Evolutionary conservation across 2,329 filamentous ascomycete genomes (phyloP), one percentile per base, ranked within the genome.

Genomic region (Aspergillus uvarum): DNA sequence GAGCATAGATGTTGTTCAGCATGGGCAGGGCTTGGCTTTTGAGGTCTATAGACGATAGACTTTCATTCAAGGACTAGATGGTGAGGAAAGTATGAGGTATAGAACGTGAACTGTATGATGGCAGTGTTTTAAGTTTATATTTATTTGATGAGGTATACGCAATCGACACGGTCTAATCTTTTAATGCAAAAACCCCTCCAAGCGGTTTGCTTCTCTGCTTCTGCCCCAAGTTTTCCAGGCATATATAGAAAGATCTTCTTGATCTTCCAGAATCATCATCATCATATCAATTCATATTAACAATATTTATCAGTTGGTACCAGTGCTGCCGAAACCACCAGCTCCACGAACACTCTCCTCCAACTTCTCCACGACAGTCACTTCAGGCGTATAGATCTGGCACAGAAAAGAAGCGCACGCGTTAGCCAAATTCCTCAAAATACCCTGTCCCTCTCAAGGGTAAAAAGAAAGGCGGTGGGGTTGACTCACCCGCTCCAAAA

Each of bases 291-390:
- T 50, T 26, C 7, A 24, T 31, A 31, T 29, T 19, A 16, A 8
- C 14, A 49, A 10, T 24, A 7, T 38, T 32, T 14, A 22, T 29
- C 24, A 59, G 22, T 22, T 56, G 54, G 67, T 57, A 26, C 92
- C 93, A 35, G 93, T 96, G 77, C 92, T 96, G 56, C 93, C 93
- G 73, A 96, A 96, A 1, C 93, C 95, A 26, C 93, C 94, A 0
- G 88, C 92, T 26, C 95, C 95, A 47, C 95, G 84, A 11, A 96
- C 92, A 72, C 91, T 98, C 80, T 92, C 91, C 71, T 94, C 91
- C 59, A 99, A 82, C 79, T 94, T 86, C 69, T 91, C 82, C 2
- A 98, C 94, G 71, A 96, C 92, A n/a, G 90, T 79, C 5, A 99
- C 90, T 51, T 96, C 91, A 2, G 95, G 94, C 29, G 93, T 98